Conservation (phyloP, 1,139 yeast species). For the Kodamaea arcana region DNA sequence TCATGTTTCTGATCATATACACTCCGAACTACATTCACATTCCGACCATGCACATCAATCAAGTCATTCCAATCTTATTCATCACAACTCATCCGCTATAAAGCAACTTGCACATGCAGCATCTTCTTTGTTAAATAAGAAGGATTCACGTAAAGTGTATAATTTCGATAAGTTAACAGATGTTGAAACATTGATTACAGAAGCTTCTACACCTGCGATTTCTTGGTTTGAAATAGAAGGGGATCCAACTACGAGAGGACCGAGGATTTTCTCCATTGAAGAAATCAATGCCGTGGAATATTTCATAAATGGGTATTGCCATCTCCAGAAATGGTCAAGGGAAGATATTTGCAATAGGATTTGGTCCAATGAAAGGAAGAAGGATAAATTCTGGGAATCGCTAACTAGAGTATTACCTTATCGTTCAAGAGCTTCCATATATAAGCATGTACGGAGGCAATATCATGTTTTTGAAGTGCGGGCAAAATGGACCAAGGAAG, state of each 20-base stretch:
- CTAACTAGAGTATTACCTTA: slow-evolving; percentile 74
- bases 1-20: slow-evolving; percentile 9
- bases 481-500: slow-evolving; percentile 84
- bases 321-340: slow-evolving; percentile 55
- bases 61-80: slow-evolving; percentile 31
- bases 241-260: slow-evolving; percentile 29
- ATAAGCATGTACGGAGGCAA: slow-evolving; percentile 86
- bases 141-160: slow-evolving; percentile 10
- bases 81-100: slow-evolving; percentile 26
- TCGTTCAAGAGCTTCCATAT: slow-evolving; percentile 81
- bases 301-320: slow-evolving; percentile 67
- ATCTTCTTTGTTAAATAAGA: slow-evolving; percentile 2
- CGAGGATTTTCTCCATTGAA: slow-evolving; percentile 50
- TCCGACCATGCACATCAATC: slow-evolving; percentile 13
- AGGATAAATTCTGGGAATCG: slow-evolving; percentile 86
- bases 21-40: no score
- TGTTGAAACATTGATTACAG: slow-evolving; percentile 33
- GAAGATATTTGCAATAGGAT: slow-evolving; percentile 75
- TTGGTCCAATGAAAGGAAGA: slow-evolving; percentile 81
- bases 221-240: slow-evolving; percentile 36
- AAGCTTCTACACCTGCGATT: slow-evolving; percentile 33
- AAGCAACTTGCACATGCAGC: slow-evolving; percentile 8
- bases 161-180: slow-evolving; percentile 27
- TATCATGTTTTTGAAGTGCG: slow-evolving; percentile 83
- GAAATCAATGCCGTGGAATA: slow-evolving; percentile 71